Evolutionary conservation across 2,329 filamentous ascomycete genomes (phyloP).

Genomic region (Fusarium sp.): DNA sequence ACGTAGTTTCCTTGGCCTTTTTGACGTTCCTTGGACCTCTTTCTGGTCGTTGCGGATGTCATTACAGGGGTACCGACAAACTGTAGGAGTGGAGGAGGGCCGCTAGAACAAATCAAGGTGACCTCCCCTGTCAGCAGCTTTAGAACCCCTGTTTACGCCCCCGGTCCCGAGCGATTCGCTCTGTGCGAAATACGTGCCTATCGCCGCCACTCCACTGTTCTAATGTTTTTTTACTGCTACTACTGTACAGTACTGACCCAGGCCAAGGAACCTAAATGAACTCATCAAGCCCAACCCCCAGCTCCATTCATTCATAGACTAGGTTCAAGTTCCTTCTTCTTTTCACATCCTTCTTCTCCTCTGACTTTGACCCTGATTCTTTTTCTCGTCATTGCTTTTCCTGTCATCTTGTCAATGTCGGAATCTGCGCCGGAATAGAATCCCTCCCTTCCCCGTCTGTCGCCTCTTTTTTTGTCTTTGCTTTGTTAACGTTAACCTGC

Average conservation of each 20-base stretch:
- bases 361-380: neutral
- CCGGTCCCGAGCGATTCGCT: neutral
- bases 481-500: neutral
- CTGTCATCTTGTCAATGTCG: constrained; percentile 9
- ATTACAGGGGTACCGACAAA: neutral
- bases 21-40: neutral
- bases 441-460: constrained; percentile 7
- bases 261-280: constrained; percentile 29
- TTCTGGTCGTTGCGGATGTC: constrained; percentile 4
- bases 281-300: constrained; percentile 34
- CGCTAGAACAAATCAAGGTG: constrained; percentile 1
- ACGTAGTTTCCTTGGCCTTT: constrained; percentile 6
- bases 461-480: constrained; percentile 10
- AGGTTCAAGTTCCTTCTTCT: constrained; percentile 12
- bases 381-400: neutral
- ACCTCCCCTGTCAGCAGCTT: constrained; percentile 1
- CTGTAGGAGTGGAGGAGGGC: neutral
- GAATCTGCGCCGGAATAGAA: constrained; percentile 16
- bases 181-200: neutral
- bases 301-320: neutral
- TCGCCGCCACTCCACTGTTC: neutral
- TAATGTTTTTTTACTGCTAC: neutral
- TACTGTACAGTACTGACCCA: neutral
- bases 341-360: neutral
- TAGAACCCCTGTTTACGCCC: constrained; percentile 6